Evolutionary conservation across 306 rosid genomes (phyloP).

Genomic region (Neltuma alba): DNA sequence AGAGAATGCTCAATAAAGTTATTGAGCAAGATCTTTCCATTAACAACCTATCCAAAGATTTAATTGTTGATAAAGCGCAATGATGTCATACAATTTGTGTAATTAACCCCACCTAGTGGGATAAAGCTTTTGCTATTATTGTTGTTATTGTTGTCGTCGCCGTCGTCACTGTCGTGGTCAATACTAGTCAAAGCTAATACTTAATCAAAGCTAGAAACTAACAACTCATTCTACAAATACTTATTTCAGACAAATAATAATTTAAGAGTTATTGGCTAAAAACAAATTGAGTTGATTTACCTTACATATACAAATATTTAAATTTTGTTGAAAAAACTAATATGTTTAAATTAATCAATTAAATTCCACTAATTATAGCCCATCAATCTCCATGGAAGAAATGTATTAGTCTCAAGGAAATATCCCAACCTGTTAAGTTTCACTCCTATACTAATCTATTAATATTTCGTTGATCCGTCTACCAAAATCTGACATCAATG

Average conservation of each 20-base stretch:
- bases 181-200: no score
- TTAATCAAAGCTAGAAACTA: not conserved
- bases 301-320: not conserved
- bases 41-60: no score
- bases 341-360: constrained; percentile 18
- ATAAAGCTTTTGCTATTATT: no score
- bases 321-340: no score
- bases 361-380: not conserved
- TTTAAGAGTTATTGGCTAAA: not conserved
- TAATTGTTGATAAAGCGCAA: no score
- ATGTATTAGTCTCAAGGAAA: not conserved
- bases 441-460: not conserved
- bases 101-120: no score
- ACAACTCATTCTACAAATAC: not conserved
- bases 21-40: no score
- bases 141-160: no score
- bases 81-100: no score
- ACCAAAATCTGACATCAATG: constrained; percentile 15
- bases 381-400: constrained; percentile 1
- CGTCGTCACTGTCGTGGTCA: no score
- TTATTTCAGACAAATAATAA: not conserved
- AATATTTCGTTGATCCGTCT: not conserved
- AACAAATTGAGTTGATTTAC: not conserved
- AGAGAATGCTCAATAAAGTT: no score
- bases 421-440: not conserved